phyloP scores from a whole-genome alignment of 129 eudicot species.

The Arctium minus region DNA sequence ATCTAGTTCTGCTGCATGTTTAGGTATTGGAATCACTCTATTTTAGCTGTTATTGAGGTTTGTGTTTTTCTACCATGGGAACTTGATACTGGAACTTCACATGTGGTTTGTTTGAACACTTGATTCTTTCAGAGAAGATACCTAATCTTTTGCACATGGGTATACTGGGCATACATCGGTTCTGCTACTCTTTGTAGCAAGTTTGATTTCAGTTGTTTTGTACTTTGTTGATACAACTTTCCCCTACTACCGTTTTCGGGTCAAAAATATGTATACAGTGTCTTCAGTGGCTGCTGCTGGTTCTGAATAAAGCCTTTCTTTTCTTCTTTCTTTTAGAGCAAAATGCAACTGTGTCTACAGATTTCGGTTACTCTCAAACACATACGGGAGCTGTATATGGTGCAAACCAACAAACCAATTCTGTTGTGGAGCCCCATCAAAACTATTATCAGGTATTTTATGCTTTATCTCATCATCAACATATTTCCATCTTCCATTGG shows the following conservation, averaged over 20 bases:
- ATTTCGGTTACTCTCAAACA: conserved; percentile 30
- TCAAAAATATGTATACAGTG: not conserved
- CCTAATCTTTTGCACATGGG: too few species aligned
- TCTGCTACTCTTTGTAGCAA: not conserved
- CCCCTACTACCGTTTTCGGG: not conserved
- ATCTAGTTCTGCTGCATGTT: too few species aligned
- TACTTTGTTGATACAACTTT: not conserved
- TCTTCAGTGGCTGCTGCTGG: not conserved
- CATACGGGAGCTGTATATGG: conserved; percentile 40
- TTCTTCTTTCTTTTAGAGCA: conserved; percentile 31
- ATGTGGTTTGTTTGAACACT: too few species aligned
- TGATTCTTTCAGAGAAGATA: too few species aligned
- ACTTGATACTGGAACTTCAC: too few species aligned
- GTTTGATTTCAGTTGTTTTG: not conserved
- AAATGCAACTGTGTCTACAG: conserved; percentile 29
- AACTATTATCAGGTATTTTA: conserved; percentile 52
- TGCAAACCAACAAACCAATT: conserved; percentile 33
- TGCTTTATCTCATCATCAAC: not conserved
- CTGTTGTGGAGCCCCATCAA: conserved; percentile 46
- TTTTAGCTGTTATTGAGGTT: too few species aligned
- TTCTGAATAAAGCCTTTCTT: not conserved
- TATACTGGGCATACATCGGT: not conserved
- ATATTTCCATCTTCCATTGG: not conserved
- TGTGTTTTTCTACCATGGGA: too few species aligned
- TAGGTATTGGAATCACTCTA: too few species aligned